Percentiles rank a stretch among this genome's conserved stretches.
Conservation (phyloP, 2,329 filamentous ascomycete species). For the Pestalotiopsis sp. region DNA sequence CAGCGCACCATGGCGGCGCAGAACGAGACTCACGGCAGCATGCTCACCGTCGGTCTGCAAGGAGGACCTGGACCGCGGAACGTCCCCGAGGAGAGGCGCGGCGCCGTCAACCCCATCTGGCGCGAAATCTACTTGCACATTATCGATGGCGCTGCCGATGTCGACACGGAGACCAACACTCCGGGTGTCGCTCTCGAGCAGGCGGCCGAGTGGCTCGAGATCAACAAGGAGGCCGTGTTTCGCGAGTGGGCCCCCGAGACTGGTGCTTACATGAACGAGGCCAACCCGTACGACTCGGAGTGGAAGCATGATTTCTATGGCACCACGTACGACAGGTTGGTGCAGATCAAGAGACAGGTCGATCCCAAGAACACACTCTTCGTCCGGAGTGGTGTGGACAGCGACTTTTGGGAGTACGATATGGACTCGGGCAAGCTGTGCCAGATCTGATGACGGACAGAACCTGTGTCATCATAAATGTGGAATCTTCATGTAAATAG, state of each 20-base stretch:
- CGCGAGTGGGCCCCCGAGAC: slow-evolving; percentile 4
- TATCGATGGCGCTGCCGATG: background rate
- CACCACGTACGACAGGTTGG: slow-evolving; percentile 32
- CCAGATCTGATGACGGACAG: background rate
- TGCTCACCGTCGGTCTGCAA: background rate
- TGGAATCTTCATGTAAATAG: background rate
- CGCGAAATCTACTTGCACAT: slow-evolving; percentile 3
- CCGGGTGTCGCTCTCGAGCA: background rate
- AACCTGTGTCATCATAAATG: background rate
- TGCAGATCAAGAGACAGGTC: slow-evolving; percentile 43
- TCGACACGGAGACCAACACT: background rate
- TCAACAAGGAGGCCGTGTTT: slow-evolving; percentile 2
- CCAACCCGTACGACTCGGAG: slow-evolving; percentile 34
- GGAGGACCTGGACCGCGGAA: slow-evolving; percentile 6
- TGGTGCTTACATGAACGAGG: slow-evolving; percentile 40
- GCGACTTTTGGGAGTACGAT: background rate
- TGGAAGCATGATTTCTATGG: slow-evolving; percentile 37
- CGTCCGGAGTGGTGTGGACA: background rate
- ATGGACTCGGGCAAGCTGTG: slow-evolving; percentile 3
- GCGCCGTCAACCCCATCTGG: slow-evolving; percentile 6
- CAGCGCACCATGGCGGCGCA: background rate
- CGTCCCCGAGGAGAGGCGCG: background rate
- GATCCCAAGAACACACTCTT: slow-evolving; percentile 29
- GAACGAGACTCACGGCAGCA: background rate
- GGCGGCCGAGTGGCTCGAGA: slow-evolving; percentile 1